A percentile compares a stretch with the other conserved stretches of the same genome.
Evolutionary conservation across 148 eudicot species (phyloP).

Genomic region (Heliamphora exappendiculata): DNA sequence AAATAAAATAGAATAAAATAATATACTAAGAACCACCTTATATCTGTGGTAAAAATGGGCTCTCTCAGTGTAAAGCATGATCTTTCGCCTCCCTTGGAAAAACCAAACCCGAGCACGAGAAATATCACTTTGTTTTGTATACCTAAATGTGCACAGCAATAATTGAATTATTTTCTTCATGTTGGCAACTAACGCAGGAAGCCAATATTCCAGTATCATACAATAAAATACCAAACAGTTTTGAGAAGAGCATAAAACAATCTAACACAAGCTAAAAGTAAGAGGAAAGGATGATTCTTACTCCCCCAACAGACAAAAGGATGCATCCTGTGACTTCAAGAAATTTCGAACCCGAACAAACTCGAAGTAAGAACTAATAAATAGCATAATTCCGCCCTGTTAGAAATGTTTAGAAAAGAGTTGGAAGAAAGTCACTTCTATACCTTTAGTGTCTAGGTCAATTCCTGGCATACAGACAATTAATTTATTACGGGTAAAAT

Average conservation of each 20-base stretch:
- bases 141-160: constrained; percentile 31
- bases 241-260: background rate
- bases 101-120: constrained; percentile 80
- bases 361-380: constrained; percentile 76
- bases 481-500: background rate
- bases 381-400: constrained; percentile 86
- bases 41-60: constrained; percentile 94
- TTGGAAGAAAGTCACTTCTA: background rate
- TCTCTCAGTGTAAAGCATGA: constrained; percentile 90
- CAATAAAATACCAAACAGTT: background rate
- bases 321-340: constrained; percentile 74
- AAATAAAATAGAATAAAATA: background rate
- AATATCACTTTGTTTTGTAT: constrained; percentile 67
- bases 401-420: constrained; percentile 4
- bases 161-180: background rate
- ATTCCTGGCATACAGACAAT: background rate
- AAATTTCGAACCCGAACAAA: constrained; percentile 77
- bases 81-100: constrained; percentile 60
- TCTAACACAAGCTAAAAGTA: background rate
- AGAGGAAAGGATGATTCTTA: constrained; percentile 27
- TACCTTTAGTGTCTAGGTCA: background rate
- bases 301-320: constrained; percentile 88
- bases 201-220: background rate
- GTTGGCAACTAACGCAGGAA: constrained; percentile 4
- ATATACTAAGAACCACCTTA: constrained; percentile 40